Base-by-base conservation (phyloP, 2,329 filamentous ascomycete genomes). In the Talaromyces amestolkiae region DNA sequence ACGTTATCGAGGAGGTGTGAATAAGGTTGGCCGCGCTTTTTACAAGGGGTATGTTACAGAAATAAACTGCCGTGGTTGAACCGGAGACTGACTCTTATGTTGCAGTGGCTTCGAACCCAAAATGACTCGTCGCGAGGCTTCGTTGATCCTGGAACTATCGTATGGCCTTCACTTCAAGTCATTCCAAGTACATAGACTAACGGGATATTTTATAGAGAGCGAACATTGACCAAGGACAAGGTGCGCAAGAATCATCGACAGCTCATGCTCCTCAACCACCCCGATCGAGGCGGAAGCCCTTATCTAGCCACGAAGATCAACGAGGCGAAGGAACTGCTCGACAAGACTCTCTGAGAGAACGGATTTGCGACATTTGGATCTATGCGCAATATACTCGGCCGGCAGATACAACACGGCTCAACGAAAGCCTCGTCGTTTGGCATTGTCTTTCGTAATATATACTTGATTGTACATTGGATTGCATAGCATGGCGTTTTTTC, bases 241-340 rank as follows among this genome's bases (percentile, higher is more conserved):
- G 84, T 99, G 73, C 92, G 95, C 76, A 97, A 97, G 82, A 92
- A 93, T 72, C 95, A 99, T 81, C 90, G 95, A 69, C 92, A 89
- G 63, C 87, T 98, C 70, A 99, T 99, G 94, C 87, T 99, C 65
- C 84, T 97, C 70, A 99, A 99, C 84, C 95, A 99, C 79, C 95
- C 95, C 69, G 95, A 99, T 84, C 91, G 95, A 75, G 95, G 95
- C 70, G 95, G 95, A 45, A 97, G 93, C 76, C 95, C 95, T 8
- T 99, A 98, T 77, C 82, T 99, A 53, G 95, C 95, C 15, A 97
- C 93, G 63, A 99, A 99, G 80, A 91, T 99, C 76, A 99, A 99
- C 81, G 95, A 99, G 79, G 95, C 95, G 45, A 99, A 99, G 80
- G 94, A 98, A 77, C 87, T 98, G 69, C 77, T 99, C 70, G 95